phyloP scores from a whole-genome alignment of 1,284 basidiomycete genomes.

The Clitocybe nebularis region DNA sequence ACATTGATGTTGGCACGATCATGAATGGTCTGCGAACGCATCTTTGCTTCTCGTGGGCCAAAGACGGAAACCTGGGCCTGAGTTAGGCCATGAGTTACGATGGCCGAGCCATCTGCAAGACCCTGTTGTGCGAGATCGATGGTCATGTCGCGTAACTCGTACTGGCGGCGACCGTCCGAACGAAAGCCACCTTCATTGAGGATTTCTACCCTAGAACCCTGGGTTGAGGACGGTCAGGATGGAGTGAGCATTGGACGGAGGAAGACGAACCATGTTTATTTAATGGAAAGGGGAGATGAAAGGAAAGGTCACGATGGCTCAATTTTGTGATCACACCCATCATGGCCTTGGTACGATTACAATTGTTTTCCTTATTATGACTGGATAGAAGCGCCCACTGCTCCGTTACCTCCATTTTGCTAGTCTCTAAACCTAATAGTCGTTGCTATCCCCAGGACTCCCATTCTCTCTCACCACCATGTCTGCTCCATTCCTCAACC shows the following conservation, averaged over 20 bases:
- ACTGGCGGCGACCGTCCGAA: constrained; percentile 87
- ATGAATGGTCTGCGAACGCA: constrained; percentile 70
- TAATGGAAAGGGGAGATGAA: constrained; percentile 5
- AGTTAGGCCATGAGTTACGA: constrained; percentile 87
- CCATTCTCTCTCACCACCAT: constrained; percentile 21
- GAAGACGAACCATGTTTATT: constrained; percentile 21
- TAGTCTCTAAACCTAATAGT: constrained; percentile 6
- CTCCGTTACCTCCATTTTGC: constrained; percentile 13
- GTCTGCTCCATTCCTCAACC: constrained; percentile 26
- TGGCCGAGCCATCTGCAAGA: constrained; percentile 81
- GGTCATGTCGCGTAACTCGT: constrained; percentile 81
- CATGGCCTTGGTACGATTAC: too few species aligned
- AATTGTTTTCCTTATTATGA: background rate
- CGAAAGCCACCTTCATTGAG: constrained; percentile 87
- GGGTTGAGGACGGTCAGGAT: constrained; percentile 6
- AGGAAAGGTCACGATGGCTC: constrained; percentile 3
- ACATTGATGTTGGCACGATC: constrained; percentile 85
- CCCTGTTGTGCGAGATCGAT: constrained; percentile 79
- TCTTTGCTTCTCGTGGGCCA: constrained; percentile 86
- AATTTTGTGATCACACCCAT: too few species aligned
- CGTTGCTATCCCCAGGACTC: constrained; percentile 9
- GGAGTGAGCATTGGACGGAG: constrained; percentile 6
- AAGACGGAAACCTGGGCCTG: constrained; percentile 84
- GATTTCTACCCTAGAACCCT: constrained; percentile 83
- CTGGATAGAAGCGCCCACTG: too few species aligned